Base-by-base conservation (phyloP, 169 alveolate species). In the Plasmodium falciparum region DNA sequence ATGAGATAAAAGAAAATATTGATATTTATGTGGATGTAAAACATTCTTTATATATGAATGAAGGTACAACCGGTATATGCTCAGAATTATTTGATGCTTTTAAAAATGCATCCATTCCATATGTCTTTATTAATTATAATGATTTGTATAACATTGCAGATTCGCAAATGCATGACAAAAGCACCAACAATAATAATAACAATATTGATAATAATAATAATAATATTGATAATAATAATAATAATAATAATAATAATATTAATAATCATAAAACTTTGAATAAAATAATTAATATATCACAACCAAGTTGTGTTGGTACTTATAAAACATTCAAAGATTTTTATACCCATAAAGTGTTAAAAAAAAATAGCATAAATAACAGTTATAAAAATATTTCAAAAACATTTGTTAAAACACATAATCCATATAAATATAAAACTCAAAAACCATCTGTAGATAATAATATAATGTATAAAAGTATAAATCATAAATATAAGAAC, bases 131-230 rank as follows among this genome's bases (percentile, higher is more conserved):
- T 72, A 72, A 70, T 66, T 86, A 86, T 47, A 65, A 70, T 49
- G 88, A 86, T 86, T 66, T 86, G 50, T 70, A 86, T 12, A 72
- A 62, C 43, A 73, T 86, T 61, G 86, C 88, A 13, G 88, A 86
- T 22, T 13, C 76, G 20, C 92, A 86, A 74, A 24, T 86, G 24
- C 7, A 13, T n/a, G 72, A 86, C 63, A 39, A 52, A 45, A 39
- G 24, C 26, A 20, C 20, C 24, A 62, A 47, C 24, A 33, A 72
- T 6, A 17, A 26, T 4, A 29, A 17, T 13, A 67, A 29, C 9
- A 58, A 26, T 24, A 24, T 24, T 24, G 29, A 24, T 24, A 15
- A 15, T 24, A 24, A 24, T 24, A 24, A 24, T 24, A 24, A 24
- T 24, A 24, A 0, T 1, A 0, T 0, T 13, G 45, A 75, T 20